phyloP scores from a whole-genome alignment of 2,329 filamentous ascomycete species.

The Acrocalymma vagum region DNA sequence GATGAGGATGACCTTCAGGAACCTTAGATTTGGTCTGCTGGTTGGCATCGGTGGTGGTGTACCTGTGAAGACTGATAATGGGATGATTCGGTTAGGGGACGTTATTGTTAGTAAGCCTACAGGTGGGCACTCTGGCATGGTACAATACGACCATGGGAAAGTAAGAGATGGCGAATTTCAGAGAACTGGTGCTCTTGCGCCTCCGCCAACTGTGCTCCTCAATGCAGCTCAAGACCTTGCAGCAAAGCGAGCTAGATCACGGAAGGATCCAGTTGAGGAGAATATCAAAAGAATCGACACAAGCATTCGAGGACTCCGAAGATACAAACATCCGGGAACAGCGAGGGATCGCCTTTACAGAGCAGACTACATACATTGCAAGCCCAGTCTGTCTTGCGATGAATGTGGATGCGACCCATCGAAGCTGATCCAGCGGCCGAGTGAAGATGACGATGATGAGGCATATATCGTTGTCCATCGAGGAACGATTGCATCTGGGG shows the following conservation, averaged over 20 bases:
- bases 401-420: background rate
- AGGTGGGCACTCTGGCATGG: slow-evolving; percentile 5
- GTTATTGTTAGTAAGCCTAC: slow-evolving; percentile 3
- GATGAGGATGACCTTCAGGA: slow-evolving; percentile 34
- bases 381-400: background rate
- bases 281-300: slow-evolving; percentile 2
- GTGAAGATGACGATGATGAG: slow-evolving; percentile 10
- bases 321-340: slow-evolving; percentile 1
- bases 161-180: slow-evolving; percentile 5
- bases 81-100: slow-evolving; percentile 3
- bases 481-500: slow-evolving; percentile 4
- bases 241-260: background rate
- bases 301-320: slow-evolving; percentile 1
- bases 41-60: slow-evolving; percentile 50
- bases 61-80: slow-evolving; percentile 2
- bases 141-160: slow-evolving; percentile 20
- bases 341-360: background rate
- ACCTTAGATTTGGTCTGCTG: slow-evolving; percentile 47
- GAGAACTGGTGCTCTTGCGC: slow-evolving; percentile 6
- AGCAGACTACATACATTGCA: background rate
- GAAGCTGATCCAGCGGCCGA: background rate
- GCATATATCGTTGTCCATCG: slow-evolving; percentile 37
- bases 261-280: background rate
- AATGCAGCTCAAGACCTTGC: slow-evolving; percentile 1
- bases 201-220: slow-evolving; percentile 10